These are phyloP conservation scores for Tausonia pullulans DNA, from an alignment of 1,284 basidiomycete genomes.

Conservation along the genomic window DNA sequence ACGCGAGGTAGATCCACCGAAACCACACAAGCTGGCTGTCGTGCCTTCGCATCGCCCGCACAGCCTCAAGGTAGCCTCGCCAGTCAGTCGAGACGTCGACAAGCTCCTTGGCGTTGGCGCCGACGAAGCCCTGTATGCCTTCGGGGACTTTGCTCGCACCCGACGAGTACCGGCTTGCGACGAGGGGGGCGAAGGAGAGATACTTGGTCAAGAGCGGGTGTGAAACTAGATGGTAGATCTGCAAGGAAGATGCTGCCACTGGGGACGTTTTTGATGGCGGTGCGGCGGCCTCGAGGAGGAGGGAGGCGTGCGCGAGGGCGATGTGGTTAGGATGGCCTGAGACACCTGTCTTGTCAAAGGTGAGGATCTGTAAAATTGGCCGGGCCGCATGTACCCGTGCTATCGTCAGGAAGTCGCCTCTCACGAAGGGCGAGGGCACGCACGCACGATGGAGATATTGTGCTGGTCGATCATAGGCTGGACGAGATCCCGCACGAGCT, in stretches of 20 bases:
- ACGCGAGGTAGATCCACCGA: conserved; percentile 69
- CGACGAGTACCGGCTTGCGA: conserved; percentile 24
- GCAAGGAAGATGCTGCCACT: background rate
- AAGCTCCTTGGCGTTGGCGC: background rate
- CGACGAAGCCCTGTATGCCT: conserved; percentile 23
- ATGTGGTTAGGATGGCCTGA: conserved; percentile 84
- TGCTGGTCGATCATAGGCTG: conserved; percentile 48
- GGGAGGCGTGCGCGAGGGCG: conserved; percentile 51
- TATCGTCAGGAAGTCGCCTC: no score
- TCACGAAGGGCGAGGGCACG: background rate
- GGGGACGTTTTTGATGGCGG: background rate
- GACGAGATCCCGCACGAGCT: conserved; percentile 50
- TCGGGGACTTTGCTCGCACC: no score
- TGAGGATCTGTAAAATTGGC: conserved; percentile 54
- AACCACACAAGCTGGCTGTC: conserved; percentile 78
- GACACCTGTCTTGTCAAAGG: conserved; percentile 74
- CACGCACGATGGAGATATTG: conserved; percentile 52
- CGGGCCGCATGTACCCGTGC: no score
- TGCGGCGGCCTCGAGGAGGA: conserved; percentile 17
- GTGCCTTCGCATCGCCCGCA: conserved; percentile 64
- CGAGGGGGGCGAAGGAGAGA: background rate
- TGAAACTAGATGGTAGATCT: conserved; percentile 9
- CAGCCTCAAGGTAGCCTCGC: conserved; percentile 45
- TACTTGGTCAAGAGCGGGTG: conserved; percentile 6
- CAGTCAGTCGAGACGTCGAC: background rate